phyloP scores from a whole-genome alignment of 140 eudicot species.

The Cichorium intybus region DNA sequence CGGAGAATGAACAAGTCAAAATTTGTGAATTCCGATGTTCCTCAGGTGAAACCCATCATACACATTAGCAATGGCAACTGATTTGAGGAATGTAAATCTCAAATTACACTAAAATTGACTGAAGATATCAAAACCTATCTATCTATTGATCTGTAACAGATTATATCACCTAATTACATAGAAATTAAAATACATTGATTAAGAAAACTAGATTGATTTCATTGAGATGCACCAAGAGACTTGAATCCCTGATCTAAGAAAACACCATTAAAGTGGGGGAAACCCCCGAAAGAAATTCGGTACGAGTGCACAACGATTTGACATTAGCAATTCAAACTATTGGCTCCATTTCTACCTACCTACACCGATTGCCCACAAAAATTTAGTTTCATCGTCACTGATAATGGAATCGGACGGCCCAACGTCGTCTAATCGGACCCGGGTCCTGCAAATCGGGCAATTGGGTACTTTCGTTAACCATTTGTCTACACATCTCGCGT shows the following conservation, averaged over 20 bases:
- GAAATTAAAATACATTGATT: background rate
- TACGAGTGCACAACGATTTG: slow-evolving; percentile 11
- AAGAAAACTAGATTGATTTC: slow-evolving; percentile 2
- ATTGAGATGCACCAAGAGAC: slow-evolving; percentile 17
- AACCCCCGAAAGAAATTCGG: background rate
- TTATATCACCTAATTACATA: slow-evolving; percentile 12
- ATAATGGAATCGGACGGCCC: slow-evolving; percentile 12
- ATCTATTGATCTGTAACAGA: slow-evolving; percentile 7
- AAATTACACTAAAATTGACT: background rate
- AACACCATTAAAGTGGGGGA: background rate
- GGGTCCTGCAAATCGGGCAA: slow-evolving; percentile 77
- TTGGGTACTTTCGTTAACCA: slow-evolving; percentile 55
- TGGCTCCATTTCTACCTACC: slow-evolving; percentile 12
- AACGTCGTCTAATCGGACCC: slow-evolving; percentile 35
- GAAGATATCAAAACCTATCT: background rate
- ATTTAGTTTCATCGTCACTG: slow-evolving; percentile 44
- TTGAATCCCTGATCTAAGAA: background rate
- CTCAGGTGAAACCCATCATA: background rate
- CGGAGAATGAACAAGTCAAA: too few relatives aligned
- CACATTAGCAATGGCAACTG: too few relatives aligned
- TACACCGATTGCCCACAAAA: slow-evolving; percentile 50
- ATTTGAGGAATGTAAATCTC: background rate
- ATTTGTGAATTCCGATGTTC: background rate
- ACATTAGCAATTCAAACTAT: background rate
- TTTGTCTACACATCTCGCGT: slow-evolving; percentile 54